A percentile compares a stretch with the other conserved stretches of the same genome.
These are phyloP conservation scores for Vachellia pachyceras DNA, from an alignment of 306 rosid species.

Conservation along the genomic window DNA sequence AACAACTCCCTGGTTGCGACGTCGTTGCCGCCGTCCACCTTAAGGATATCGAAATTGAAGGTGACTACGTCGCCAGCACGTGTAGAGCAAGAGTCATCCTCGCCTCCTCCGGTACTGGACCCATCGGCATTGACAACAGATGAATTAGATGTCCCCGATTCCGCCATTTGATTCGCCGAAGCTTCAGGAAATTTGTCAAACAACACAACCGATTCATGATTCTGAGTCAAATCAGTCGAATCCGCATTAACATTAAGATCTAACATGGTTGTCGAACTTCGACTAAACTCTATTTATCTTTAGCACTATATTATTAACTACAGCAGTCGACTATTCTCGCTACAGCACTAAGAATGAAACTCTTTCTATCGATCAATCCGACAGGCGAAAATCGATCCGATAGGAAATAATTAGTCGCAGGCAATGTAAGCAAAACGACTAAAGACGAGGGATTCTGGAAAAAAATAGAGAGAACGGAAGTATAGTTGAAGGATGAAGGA, in stretches of 20 bases:
- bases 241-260: slow-evolving; percentile 88
- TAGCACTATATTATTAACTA: neutral
- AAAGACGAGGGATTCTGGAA: slow-evolving; percentile 33
- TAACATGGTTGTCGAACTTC: slow-evolving; percentile 57
- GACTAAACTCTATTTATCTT: slow-evolving; percentile 31
- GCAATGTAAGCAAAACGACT: slow-evolving; percentile 30
- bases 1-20: slow-evolving; percentile 75
- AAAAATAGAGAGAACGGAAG: slow-evolving; percentile 3
- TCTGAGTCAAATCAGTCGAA: slow-evolving; percentile 60
- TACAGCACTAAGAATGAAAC: slow-evolving; percentile 37
- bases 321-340: slow-evolving; percentile 31
- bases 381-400: slow-evolving; percentile 49
- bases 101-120: slow-evolving; percentile 66
- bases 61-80: slow-evolving; percentile 74
- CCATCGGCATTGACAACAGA: slow-evolving; percentile 95
- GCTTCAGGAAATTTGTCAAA: slow-evolving; percentile 55
- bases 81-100: slow-evolving; percentile 83
- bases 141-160: slow-evolving; percentile 94
- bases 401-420: slow-evolving; percentile 22
- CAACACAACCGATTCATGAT: slow-evolving; percentile 45
- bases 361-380: slow-evolving; percentile 28
- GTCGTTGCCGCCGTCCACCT: slow-evolving; percentile 53
- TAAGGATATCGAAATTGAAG: slow-evolving; percentile 75
- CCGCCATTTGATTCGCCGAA: slow-evolving; percentile 78
- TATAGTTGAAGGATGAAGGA: neutral